Percentiles rank a stretch among this genome's conserved stretches.
phyloP scores from a whole-genome alignment of 2,329 filamentous ascomycete species.

The Talaromyces sp. region DNA sequence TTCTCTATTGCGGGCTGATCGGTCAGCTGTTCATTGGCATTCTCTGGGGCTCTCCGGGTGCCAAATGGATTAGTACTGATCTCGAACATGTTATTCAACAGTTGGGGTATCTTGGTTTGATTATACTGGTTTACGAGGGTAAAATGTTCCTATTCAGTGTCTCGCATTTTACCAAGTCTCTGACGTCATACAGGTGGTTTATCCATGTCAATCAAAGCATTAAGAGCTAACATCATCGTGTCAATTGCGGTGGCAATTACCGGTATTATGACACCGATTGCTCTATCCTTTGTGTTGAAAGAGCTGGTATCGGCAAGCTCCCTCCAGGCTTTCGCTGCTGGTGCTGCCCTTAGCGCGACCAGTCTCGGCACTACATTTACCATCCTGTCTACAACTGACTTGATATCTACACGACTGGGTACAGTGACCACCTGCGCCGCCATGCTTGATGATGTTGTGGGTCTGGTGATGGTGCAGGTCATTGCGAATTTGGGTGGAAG shows the following conservation, averaged over 20 bases:
- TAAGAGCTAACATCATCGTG: constrained; percentile 60
- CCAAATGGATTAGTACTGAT: constrained; percentile 53
- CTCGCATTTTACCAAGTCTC: not conserved
- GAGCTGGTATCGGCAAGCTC: constrained; percentile 48
- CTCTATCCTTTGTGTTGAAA: constrained; percentile 60
- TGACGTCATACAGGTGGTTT: constrained; percentile 43
- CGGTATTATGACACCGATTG: constrained; percentile 63
- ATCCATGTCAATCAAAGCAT: constrained; percentile 50
- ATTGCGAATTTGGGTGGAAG: constrained; percentile 61
- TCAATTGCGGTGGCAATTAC: constrained; percentile 63
- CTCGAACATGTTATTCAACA: constrained; percentile 58
- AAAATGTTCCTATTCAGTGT: not conserved
- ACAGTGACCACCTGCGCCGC: constrained; percentile 67
- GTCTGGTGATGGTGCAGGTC: constrained; percentile 72
- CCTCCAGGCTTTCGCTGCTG: constrained; percentile 67
- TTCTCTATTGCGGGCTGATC: constrained; percentile 67
- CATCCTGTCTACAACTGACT: constrained; percentile 58
- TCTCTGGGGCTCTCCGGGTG: constrained; percentile 65
- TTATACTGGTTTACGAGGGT: constrained; percentile 70
- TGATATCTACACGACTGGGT: constrained; percentile 55
- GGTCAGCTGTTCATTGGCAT: constrained; percentile 70
- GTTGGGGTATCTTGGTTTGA: constrained; percentile 69
- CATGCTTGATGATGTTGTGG: constrained; percentile 78
- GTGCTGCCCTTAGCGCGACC: constrained; percentile 70
- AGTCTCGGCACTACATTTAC: constrained; percentile 69